Conservation (phyloP, 2,329 filamentous ascomycete genomes). For the Fusarium sp. region DNA sequence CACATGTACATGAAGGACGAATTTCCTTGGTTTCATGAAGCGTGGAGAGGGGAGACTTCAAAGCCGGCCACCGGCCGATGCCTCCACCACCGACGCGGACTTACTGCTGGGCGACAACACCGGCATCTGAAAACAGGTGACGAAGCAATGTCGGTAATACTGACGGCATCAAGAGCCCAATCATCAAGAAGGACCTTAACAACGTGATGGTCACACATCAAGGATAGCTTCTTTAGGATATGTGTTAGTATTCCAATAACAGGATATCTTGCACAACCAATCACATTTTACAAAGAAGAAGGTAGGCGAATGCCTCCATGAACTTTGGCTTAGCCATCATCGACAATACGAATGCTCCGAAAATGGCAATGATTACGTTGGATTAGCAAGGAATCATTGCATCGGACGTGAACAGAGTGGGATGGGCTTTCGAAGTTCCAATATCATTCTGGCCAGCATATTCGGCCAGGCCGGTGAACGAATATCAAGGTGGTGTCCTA, state of each 20-base stretch:
- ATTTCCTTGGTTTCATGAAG: constrained; percentile 37
- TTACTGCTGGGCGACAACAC: constrained; percentile 36
- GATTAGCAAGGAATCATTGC: constrained; percentile 28
- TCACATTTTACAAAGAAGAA: constrained; percentile 17
- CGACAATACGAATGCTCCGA: constrained; percentile 31
- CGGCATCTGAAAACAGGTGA: constrained; percentile 27
- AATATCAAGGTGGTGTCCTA: constrained; percentile 18
- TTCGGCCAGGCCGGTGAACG: constrained; percentile 27
- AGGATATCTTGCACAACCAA: constrained; percentile 27
- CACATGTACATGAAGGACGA: constrained; percentile 24
- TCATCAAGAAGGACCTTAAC: constrained; percentile 35
- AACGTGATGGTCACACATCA: constrained; percentile 45
- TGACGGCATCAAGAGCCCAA: constrained; percentile 42
- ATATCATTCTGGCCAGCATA: constrained; percentile 5
- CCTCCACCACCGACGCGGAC: constrained; percentile 32
- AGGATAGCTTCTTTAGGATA: constrained; percentile 15
- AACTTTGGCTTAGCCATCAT: constrained; percentile 35
- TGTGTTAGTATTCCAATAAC: constrained; percentile 26
- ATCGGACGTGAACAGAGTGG: constrained; percentile 16
- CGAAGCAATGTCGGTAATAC: constrained; percentile 33
- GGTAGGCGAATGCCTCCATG: constrained; percentile 40
- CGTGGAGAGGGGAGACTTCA: constrained; percentile 35
- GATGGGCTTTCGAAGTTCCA: constrained; percentile 17
- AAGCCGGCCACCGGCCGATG: constrained; percentile 25
- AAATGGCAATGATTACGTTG: constrained; percentile 29